phyloP scores from a whole-genome alignment of 2,329 filamentous ascomycete genomes.

The Capronia americana region DNA sequence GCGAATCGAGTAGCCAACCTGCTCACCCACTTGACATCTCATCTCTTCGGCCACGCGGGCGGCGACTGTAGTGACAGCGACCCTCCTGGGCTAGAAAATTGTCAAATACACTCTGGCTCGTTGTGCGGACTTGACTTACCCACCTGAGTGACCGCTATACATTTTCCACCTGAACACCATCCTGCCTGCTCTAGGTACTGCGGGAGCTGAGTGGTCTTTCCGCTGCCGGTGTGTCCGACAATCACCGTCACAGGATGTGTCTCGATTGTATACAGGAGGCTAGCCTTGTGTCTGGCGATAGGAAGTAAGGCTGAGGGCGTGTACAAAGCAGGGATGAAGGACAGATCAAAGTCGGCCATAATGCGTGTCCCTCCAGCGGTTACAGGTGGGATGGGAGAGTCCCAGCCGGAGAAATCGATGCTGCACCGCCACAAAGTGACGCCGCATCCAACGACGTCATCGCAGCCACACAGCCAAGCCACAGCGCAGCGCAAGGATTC shows the following conservation, averaged over 20 bases:
- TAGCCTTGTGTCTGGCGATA: constrained; percentile 81
- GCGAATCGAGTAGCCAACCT: constrained; percentile 89
- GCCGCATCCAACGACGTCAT: background rate
- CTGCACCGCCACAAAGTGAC: background rate
- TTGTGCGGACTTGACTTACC: constrained; percentile 45
- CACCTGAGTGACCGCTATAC: constrained; percentile 90
- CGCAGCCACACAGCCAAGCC: background rate
- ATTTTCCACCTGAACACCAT: constrained; percentile 83
- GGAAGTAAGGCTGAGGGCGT: constrained; percentile 84
- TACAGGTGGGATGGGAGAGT: background rate
- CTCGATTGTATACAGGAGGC: constrained; percentile 84
- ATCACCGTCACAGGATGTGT: constrained; percentile 84
- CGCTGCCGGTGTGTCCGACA: constrained; percentile 91
- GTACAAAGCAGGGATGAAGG: constrained; percentile 78
- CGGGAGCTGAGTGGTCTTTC: constrained; percentile 94
- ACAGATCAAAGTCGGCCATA: constrained; percentile 34
- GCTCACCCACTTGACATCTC: constrained; percentile 82
- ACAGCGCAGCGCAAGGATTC: background rate
- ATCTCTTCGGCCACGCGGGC: constrained; percentile 88
- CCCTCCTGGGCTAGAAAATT: constrained; percentile 73
- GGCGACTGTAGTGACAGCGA: constrained; percentile 90
- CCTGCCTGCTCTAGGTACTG: constrained; percentile 87
- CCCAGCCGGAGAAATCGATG: background rate
- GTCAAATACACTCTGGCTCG: constrained; percentile 28
- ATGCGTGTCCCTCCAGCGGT: background rate